Base-by-base conservation (phyloP, 2,329 filamentous ascomycete genomes). In the Penicillium hordei region DNA sequence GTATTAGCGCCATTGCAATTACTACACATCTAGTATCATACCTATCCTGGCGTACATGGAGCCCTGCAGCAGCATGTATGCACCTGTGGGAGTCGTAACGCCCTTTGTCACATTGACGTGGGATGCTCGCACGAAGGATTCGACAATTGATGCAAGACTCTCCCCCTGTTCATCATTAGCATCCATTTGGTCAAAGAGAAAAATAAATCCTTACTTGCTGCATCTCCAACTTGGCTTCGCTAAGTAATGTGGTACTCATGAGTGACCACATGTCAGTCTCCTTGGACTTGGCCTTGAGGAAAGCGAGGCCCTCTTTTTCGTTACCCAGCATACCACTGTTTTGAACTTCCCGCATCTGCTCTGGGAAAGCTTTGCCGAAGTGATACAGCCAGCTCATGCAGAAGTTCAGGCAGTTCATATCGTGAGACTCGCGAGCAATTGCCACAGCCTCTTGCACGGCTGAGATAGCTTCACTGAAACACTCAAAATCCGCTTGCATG, bases 351-450 rank as follows among this genome's bases (percentile, higher is more conserved):
- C 81, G 84, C 64, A 92, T 86, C n/a, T 91, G 82, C 52, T 86
- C 82, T 0, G 92, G 90, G 66, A 93, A 92, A 0, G 90, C 86
- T 68, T 91, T 90, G n/a, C 89, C 89, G 66, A 97, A 95, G 70
- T 97, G 91, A 68, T 95, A 95, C 3, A 97, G 81, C 94, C 94
- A 99, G 70, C 92, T 96, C 60, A 99, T 84, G 33, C 92, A 90
- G 75, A 96, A 97, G 73, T 97, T 97, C 56, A 99, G 82, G 70
- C 94, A 97, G 4, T 85, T 87, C 81, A 91, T 90, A 70, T 99
- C 94, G 63, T 92, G 88, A 65, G 95, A 96, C 74, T 97, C 94
- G 60, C 93, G 82, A 0, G 94, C 94, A n/a, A 92, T 96, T 0
- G 93, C 88, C 34, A 99, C 92, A 0, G 93, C 93, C 73, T 97